Percentiles rank a stretch among this genome's conserved stretches.
Evolutionary conservation across 2,329 filamentous ascomycete genomes (phyloP).

Genomic region (Trichoderma semiorbis): DNA sequence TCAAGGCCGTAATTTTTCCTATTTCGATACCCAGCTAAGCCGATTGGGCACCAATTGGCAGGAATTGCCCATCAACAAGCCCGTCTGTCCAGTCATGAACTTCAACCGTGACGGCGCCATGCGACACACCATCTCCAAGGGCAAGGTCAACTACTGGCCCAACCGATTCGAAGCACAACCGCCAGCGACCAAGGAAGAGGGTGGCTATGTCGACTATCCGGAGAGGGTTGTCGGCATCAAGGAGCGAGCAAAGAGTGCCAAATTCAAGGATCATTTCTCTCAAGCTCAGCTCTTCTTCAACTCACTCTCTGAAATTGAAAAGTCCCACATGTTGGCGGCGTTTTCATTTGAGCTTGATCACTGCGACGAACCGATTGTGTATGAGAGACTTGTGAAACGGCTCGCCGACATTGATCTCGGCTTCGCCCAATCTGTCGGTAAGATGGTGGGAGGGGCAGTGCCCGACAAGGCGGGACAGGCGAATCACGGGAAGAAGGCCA

Average conservation of each 20-base stretch:
- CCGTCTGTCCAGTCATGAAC: conserved; percentile 71
- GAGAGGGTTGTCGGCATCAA: conserved; percentile 68
- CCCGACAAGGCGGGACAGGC: conserved; percentile 49
- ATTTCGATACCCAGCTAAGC: conserved; percentile 68
- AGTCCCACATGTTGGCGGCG: conserved; percentile 67
- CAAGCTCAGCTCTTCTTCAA: conserved; percentile 85
- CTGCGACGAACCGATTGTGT: conserved; percentile 75
- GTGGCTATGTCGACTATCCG: conserved; percentile 64
- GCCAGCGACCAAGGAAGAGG: conserved; percentile 59
- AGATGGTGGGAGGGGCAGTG: conserved; percentile 63
- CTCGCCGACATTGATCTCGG: conserved; percentile 69
- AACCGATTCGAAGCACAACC: conserved; percentile 60
- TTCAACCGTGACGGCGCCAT: conserved; percentile 71
- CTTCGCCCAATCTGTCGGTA: conserved; percentile 66
- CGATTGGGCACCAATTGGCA: conserved; percentile 73
- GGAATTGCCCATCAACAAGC: conserved; percentile 73
- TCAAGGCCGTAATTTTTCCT: conserved; percentile 71
- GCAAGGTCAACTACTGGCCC: conserved; percentile 66
- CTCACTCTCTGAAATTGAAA: conserved; percentile 65
- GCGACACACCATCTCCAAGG: conserved; percentile 66
- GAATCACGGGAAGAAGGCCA: conserved; percentile 67
- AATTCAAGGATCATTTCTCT: conserved; percentile 74
- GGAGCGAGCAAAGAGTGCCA: conserved; percentile 62
- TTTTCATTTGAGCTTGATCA: conserved; percentile 77
- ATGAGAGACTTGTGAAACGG: conserved; percentile 64